Percentiles rank a stretch among this genome's conserved stretches.
Conservation (phyloP, 345 rosid species). For the Excoecaria agallocha region DNA sequence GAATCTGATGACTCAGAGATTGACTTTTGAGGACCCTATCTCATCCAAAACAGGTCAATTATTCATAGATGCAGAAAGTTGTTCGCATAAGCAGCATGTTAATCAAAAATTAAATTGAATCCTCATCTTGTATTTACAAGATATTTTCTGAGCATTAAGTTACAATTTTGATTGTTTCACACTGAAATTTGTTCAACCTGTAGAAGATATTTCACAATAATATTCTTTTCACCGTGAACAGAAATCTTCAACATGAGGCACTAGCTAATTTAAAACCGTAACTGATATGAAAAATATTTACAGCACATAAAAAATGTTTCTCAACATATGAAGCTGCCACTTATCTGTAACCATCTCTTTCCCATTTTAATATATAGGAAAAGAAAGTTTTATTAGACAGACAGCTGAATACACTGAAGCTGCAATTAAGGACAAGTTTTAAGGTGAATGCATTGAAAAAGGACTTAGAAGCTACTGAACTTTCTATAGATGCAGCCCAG, state of each 20-base stretch:
- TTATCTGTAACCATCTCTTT: neutral
- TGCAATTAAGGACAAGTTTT: too few species aligned
- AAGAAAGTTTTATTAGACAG: neutral
- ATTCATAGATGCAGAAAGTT: neutral
- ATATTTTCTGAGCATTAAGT: neutral
- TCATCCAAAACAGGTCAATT: slow-evolving; percentile 22
- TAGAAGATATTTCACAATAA: neutral
- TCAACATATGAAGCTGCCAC: too few species aligned
- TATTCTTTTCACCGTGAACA: neutral
- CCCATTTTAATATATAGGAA: neutral
- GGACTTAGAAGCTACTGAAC: neutral
- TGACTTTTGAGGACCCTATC: slow-evolving; percentile 34
- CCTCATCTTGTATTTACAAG: neutral
- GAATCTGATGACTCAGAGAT: slow-evolving; percentile 38
- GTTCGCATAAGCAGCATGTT: neutral
- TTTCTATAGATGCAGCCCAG: neutral
- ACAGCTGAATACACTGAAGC: neutral
- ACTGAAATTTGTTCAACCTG: too few species aligned
- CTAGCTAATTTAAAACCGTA: neutral
- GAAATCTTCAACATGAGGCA: neutral
- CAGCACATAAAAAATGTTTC: neutral
- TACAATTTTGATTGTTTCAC: neutral
- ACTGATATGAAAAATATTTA: neutral
- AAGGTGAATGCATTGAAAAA: neutral
- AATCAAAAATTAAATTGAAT: neutral